Evolutionary conservation across 1,284 basidiomycete genomes (phyloP).

Genomic region (Mycosarcoma mackinlayi): DNA sequence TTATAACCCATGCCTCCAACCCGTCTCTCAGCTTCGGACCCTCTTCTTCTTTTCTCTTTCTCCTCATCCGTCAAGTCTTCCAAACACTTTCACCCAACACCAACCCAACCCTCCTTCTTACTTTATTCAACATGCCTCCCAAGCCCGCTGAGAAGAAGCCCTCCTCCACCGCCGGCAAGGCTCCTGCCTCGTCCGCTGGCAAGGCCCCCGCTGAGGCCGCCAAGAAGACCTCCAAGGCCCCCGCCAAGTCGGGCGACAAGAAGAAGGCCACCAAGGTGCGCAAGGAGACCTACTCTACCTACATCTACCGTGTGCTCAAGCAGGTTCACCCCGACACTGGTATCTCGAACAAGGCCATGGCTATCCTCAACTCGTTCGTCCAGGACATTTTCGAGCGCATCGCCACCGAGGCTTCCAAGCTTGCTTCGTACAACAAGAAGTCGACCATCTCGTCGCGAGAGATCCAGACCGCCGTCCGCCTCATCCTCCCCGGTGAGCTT

Average conservation of each 20-base stretch:
- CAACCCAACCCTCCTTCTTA: constrained; percentile 17
- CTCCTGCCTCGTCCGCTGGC: constrained; percentile 71
- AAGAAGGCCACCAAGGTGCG: constrained; percentile 75
- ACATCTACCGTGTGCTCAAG: constrained; percentile 74
- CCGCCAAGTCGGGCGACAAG: constrained; percentile 72
- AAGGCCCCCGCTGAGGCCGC: constrained; percentile 73
- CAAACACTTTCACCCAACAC: constrained; percentile 16
- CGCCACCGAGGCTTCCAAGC: constrained; percentile 68
- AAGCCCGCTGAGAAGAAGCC: constrained; percentile 71
- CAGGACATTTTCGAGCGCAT: constrained; percentile 71
- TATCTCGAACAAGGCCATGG: constrained; percentile 71
- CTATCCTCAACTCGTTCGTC: constrained; percentile 70
- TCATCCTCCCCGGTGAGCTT: constrained; percentile 74
- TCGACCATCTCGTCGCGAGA: constrained; percentile 69
- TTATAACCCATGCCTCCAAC: constrained; percentile 43
- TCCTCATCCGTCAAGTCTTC: constrained; percentile 39
- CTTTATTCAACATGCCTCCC: constrained; percentile 58
- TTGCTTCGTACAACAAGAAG: constrained; percentile 69
- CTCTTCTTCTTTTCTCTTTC: constrained; percentile 26
- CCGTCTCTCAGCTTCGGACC: constrained; percentile 8
- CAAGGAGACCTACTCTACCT: constrained; percentile 72
- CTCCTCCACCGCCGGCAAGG: constrained; percentile 73
- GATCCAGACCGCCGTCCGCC: constrained; percentile 68
- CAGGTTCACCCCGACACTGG: constrained; percentile 71
- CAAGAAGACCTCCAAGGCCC: constrained; percentile 72